Conservation (phyloP, 2,329 filamentous ascomycete species). For the Pyricularia sp. region DNA sequence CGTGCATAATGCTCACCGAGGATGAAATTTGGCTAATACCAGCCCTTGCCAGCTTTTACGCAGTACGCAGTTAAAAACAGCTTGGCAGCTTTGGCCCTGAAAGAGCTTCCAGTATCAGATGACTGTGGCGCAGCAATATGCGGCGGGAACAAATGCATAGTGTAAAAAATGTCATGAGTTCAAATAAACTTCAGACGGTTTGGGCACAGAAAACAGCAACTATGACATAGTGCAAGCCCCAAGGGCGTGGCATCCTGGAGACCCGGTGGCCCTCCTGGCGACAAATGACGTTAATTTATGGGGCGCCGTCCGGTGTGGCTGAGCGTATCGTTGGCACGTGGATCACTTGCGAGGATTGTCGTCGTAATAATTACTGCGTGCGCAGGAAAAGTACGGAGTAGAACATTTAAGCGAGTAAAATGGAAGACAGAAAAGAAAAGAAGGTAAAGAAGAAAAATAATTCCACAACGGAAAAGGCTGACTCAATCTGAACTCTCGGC, state of each 20-base stretch:
- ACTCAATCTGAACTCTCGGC: neutral
- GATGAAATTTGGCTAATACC: too few relatives aligned
- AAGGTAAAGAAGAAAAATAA: neutral
- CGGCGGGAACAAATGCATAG: neutral
- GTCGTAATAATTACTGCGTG: too few relatives aligned
- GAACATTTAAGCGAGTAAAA: too few relatives aligned
- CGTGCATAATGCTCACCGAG: too few relatives aligned
- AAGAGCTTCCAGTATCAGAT: neutral
- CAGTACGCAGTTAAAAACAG: too few relatives aligned
- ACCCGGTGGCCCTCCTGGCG: neutral
- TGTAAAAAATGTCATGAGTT: neutral
- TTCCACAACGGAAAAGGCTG: neutral
- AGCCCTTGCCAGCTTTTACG: too few relatives aligned
- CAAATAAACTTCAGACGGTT: neutral
- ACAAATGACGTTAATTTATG: neutral
- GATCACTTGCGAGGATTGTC: neutral
- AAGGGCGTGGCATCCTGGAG: neutral
- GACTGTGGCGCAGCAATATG: neutral
- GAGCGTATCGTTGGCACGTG: neutral
- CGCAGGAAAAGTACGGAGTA: too few relatives aligned
- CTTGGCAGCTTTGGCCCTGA: too few relatives aligned
- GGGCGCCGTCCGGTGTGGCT: neutral
- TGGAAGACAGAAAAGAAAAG: neutral
- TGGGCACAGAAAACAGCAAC: neutral
- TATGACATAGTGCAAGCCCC: neutral